Percentiles rank a stretch among this genome's conserved stretches.
Conservation (phyloP, 495 filamentous ascomycete species). For the Penicillium canescens region DNA sequence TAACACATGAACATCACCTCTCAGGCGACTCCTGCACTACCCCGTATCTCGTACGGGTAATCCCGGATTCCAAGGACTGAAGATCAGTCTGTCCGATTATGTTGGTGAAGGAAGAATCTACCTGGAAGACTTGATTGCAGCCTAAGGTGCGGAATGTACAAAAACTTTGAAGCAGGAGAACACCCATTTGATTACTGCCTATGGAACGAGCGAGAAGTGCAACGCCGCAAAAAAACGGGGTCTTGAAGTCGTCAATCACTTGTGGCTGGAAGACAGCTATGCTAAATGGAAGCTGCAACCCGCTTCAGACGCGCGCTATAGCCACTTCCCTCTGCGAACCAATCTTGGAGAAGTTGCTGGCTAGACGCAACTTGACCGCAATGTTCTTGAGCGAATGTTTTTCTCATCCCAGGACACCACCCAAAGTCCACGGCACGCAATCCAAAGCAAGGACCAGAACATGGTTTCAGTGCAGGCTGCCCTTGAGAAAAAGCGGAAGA, state of each 20-base stretch:
- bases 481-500: constrained; percentile 16
- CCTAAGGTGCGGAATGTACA: constrained; percentile 81
- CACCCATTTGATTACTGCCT: constrained; percentile 91
- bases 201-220: constrained; percentile 85
- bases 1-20: constrained; percentile 82
- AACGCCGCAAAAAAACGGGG: constrained; percentile 89
- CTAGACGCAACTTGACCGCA: constrained; percentile 68
- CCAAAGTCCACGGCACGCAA: constrained; percentile 24
- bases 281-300: constrained; percentile 75
- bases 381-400: constrained; percentile 54
- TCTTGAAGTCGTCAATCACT: constrained; percentile 84
- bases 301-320: constrained; percentile 69
- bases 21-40: constrained; percentile 83
- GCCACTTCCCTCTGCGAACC: constrained; percentile 78
- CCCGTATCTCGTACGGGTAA: constrained; percentile 73
- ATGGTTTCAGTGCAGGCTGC: constrained; percentile 21
- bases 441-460: constrained; percentile 41
- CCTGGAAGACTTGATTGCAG: constrained; percentile 85
- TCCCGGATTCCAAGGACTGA: constrained; percentile 71
- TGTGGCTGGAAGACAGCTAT: constrained; percentile 98
- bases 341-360: constrained; percentile 93
- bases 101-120: constrained; percentile 93
- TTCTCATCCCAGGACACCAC: constrained; percentile 42
- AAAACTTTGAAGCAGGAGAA: constrained; percentile 92
- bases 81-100: constrained; percentile 92